Evolutionary conservation across 768 basidiomycete species (phyloP).

Genomic region (Rhizopogon rudus): DNA sequence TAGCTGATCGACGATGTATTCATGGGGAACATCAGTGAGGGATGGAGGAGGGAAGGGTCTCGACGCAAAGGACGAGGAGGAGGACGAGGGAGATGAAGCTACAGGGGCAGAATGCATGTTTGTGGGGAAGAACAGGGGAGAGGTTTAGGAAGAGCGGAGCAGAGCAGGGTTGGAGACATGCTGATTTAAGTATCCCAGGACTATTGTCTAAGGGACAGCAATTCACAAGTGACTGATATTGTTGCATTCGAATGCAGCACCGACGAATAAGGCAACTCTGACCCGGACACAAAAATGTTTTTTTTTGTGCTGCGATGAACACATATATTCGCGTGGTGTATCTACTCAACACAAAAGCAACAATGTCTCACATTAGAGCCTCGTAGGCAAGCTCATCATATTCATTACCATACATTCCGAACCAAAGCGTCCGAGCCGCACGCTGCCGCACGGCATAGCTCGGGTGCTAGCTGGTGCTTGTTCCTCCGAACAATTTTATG

Average conservation of each 20-base stretch:
- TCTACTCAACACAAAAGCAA: no score
- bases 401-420: no score
- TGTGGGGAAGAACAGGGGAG: not conserved
- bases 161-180: slow-evolving; percentile 16
- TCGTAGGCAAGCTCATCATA: no score
- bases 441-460: no score
- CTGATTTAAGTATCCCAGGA: slow-evolving; percentile 22
- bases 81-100: not conserved
- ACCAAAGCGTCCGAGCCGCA: no score
- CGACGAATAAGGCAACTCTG: not conserved
- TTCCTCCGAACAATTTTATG: no score
- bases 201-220: slow-evolving; percentile 30
- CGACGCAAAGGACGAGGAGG: slow-evolving; percentile 38
- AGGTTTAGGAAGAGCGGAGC: not conserved
- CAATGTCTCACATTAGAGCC: no score
- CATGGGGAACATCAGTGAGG: slow-evolving; percentile 58
- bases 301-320: not conserved
- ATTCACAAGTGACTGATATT: slow-evolving; percentile 7
- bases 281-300: not conserved
- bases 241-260: not conserved
- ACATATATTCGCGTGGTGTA: not conserved
- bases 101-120: not conserved
- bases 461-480: no score
- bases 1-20: slow-evolving; percentile 69
- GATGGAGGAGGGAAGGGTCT: slow-evolving; percentile 63